These are phyloP conservation scores for Blepharisma stoltei DNA, from an alignment of 73 alveolate genomes.

Conservation along the genomic window DNA sequence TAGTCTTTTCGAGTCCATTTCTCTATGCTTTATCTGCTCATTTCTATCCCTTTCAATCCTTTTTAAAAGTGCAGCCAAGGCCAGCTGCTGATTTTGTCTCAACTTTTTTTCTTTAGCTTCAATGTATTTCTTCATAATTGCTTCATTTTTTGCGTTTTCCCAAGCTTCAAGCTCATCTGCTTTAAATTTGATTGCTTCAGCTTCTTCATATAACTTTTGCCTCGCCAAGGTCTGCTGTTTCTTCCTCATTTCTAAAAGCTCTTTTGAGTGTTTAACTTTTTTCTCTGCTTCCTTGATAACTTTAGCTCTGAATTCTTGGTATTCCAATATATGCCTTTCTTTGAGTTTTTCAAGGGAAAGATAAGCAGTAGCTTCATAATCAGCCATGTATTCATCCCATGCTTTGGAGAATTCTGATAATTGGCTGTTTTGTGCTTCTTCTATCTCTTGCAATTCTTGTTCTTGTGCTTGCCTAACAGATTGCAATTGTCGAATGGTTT, in stretches of 20 bases:
- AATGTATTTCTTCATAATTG: constrained; percentile 39
- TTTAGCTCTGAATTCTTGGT: constrained; percentile 44
- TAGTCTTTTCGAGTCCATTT: constrained; percentile 63
- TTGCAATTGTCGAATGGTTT: constrained; percentile 44
- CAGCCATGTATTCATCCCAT: constrained; percentile 78
- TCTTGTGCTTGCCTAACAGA: constrained; percentile 54
- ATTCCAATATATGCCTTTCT: constrained; percentile 55
- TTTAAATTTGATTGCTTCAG: constrained; percentile 52
- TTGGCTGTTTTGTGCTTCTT: constrained; percentile 51
- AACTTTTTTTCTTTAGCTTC: constrained; percentile 51
- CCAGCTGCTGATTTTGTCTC: constrained; percentile 53
- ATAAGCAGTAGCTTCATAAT: constrained; percentile 77
- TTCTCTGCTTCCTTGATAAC: constrained; percentile 43
- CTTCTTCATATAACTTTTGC: constrained; percentile 56
- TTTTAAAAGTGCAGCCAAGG: constrained; percentile 58
- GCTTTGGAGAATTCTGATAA: constrained; percentile 59
- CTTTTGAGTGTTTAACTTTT: constrained; percentile 59
- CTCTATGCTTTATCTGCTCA: constrained; percentile 66
- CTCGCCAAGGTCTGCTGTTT: constrained; percentile 49
- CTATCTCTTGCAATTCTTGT: constrained; percentile 51
- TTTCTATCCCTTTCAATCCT: constrained; percentile 72
- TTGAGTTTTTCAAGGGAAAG: constrained; percentile 60
- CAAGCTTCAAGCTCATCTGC: constrained; percentile 55
- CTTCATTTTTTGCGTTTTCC: constrained; percentile 56
- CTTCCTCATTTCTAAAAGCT: constrained; percentile 54